These are phyloP conservation scores for Coprinopsis strossmayeri DNA, from an alignment of 768 basidiomycete species.

Conservation along the genomic window DNA sequence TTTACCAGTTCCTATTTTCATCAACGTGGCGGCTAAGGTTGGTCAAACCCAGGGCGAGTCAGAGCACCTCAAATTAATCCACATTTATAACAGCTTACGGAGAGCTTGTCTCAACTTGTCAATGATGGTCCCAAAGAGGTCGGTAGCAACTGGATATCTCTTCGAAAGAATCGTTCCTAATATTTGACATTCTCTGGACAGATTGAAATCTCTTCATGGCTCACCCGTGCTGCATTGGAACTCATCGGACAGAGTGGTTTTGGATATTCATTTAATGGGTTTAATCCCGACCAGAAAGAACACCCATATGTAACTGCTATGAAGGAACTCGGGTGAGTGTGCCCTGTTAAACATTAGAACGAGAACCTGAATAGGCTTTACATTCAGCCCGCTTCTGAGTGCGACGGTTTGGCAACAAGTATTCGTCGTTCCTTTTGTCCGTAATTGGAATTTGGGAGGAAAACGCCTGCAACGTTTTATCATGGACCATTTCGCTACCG, in stretches of 20 bases:
- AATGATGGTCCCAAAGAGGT: slow-evolving; percentile 11
- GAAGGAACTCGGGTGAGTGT: slow-evolving; percentile 25
- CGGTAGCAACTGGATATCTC: too few relatives aligned
- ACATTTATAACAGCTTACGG: neutral
- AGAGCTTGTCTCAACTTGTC: neutral
- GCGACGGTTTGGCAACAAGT: too few relatives aligned
- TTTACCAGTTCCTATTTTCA: slow-evolving; percentile 29
- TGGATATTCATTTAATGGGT: slow-evolving; percentile 35
- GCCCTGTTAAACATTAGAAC: too few relatives aligned
- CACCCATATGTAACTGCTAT: slow-evolving; percentile 27
- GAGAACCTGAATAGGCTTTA: too few relatives aligned
- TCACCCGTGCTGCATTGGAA: slow-evolving; percentile 38
- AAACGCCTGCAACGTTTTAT: slow-evolving; percentile 26
- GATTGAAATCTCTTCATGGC: slow-evolving; percentile 30
- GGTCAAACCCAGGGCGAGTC: too few relatives aligned
- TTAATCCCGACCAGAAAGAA: slow-evolving; percentile 22
- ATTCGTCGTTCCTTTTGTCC: slow-evolving; percentile 13
- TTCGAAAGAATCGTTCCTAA: too few relatives aligned
- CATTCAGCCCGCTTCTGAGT: too few relatives aligned
- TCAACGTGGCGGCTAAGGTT: slow-evolving; percentile 17
- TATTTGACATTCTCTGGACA: slow-evolving; percentile 7
- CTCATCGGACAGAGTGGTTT: slow-evolving; percentile 44
- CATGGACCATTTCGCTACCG: slow-evolving; percentile 26
- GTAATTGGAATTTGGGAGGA: slow-evolving; percentile 18
- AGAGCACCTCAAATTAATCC: too few relatives aligned